A percentile compares a stretch with the other conserved stretches of the same genome.
Evolutionary conservation across 371 early-diverging fungal genomes (phyloP).

Genomic region (Syncephalastrum monosporum): DNA sequence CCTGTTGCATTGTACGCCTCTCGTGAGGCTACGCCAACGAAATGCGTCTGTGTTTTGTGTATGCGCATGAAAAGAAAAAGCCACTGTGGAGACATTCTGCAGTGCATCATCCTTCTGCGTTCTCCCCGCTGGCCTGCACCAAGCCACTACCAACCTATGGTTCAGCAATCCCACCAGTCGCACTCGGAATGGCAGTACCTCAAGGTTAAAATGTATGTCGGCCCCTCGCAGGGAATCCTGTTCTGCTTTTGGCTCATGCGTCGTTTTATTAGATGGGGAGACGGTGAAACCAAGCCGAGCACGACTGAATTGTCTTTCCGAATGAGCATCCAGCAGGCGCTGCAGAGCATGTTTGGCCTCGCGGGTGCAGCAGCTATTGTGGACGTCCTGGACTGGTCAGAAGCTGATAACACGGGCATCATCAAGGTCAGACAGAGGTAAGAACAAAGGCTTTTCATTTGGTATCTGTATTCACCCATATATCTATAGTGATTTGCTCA

Average conservation of each 20-base stretch:
- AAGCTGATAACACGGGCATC: slow-evolving; percentile 27
- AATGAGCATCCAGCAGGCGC: slow-evolving; percentile 46
- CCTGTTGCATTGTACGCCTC: too few species aligned
- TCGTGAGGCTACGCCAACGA: too few species aligned
- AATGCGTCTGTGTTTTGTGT: too few species aligned
- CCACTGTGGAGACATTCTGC: too few species aligned
- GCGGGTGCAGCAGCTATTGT: slow-evolving; percentile 33
- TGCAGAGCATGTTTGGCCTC: slow-evolving; percentile 37
- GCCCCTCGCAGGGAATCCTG: background rate
- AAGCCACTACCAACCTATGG: too few species aligned
- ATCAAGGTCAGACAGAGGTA: slow-evolving; percentile 45
- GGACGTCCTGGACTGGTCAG: slow-evolving; percentile 46
- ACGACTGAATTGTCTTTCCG: slow-evolving; percentile 44
- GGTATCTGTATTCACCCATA: background rate
- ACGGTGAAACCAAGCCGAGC: slow-evolving; percentile 15
- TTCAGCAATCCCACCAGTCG: too few species aligned
- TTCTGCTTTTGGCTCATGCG: background rate
- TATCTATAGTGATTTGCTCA: slow-evolving; percentile 32
- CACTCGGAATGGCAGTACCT: slow-evolving; percentile 38
- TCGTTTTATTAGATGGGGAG: slow-evolving; percentile 27
- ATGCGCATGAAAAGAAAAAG: too few species aligned
- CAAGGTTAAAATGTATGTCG: slow-evolving; percentile 37
- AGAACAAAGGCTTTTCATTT: background rate
- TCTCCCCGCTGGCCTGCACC: too few species aligned
- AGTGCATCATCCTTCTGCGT: too few species aligned